Evolutionary conservation across 2,329 filamentous ascomycete species (phyloP).

Genomic region (Diaporthe aspalathi): DNA sequence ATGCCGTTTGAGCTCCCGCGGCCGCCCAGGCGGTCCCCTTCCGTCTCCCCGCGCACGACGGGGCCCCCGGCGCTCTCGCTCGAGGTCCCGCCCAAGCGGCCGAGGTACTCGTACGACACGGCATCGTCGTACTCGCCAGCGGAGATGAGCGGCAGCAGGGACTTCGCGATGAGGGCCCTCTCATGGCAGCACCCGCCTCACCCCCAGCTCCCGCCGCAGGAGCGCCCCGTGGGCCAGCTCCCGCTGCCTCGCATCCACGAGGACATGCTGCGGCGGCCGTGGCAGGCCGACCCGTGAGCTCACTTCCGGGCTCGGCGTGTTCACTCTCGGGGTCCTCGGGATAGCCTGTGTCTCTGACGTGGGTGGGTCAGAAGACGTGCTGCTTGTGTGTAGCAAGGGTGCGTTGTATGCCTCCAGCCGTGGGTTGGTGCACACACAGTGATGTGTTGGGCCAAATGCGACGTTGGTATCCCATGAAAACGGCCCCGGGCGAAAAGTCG

Average conservation of each 20-base stretch:
- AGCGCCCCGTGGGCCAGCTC: constrained; percentile 51
- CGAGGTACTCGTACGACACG: constrained; percentile 60
- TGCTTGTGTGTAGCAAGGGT: constrained; percentile 58
- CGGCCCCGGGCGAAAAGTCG: not conserved
- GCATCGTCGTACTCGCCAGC: constrained; percentile 48
- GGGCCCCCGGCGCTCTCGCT: constrained; percentile 47
- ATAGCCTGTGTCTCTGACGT: not conserved
- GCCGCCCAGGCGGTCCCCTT: constrained; percentile 57
- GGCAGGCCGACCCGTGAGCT: constrained; percentile 50
- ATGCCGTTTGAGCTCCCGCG: constrained; percentile 51
- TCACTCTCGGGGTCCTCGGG: not conserved
- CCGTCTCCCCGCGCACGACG: constrained; percentile 60
- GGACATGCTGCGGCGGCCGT: constrained; percentile 55
- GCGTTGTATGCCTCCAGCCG: constrained; percentile 43
- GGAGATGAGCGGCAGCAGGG: constrained; percentile 47
- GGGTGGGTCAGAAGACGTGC: constrained; percentile 53
- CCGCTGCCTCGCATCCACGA: constrained; percentile 62
- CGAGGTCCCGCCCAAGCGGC: constrained; percentile 59
- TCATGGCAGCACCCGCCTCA: constrained; percentile 31
- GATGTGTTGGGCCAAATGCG: not conserved
- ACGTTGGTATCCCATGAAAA: not conserved
- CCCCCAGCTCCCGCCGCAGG: constrained; percentile 52
- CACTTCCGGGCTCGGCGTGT: constrained; percentile 22
- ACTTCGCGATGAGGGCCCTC: constrained; percentile 44
- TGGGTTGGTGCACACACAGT: not conserved